These are phyloP conservation scores for Vigna hirtella DNA, from an alignment of 306 rosid genomes.

Conservation along the genomic window DNA sequence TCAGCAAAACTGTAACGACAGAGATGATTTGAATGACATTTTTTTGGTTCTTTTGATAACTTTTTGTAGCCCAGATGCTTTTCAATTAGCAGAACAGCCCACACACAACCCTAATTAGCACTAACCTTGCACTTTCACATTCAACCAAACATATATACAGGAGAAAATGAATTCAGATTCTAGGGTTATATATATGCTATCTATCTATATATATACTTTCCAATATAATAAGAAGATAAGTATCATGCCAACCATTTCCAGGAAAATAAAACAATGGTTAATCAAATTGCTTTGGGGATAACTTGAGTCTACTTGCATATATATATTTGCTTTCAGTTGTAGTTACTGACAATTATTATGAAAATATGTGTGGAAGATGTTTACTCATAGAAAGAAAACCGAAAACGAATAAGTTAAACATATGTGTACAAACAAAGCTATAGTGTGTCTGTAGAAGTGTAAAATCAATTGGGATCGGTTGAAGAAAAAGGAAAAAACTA, in stretches of 20 bases:
- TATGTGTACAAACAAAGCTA: constrained; percentile 24
- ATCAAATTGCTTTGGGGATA: constrained; percentile 40
- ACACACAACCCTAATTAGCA: constrained; percentile 3
- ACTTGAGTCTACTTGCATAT: constrained; percentile 2
- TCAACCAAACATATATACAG: constrained; percentile 2
- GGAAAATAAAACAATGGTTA: background rate
- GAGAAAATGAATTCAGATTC: constrained; percentile 20
- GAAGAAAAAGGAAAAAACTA: constrained; percentile 39
- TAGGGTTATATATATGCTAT: no score
- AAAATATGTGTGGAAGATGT: constrained; percentile 37
- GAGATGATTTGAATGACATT: constrained; percentile 13
- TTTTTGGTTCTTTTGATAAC: background rate
- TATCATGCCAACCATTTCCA: constrained; percentile 41
- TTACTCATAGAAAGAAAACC: constrained; percentile 31
- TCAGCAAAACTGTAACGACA: constrained; percentile 9
- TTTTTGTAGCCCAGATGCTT: constrained; percentile 11
- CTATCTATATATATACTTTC: constrained; percentile 7
- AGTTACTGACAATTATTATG: constrained; percentile 38
- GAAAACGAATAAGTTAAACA: constrained; percentile 33
- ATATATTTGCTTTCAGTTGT: constrained; percentile 26
- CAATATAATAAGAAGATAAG: constrained; percentile 23
- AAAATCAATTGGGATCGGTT: constrained; percentile 19
- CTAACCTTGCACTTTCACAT: constrained; percentile 29
- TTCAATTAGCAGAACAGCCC: constrained; percentile 10
- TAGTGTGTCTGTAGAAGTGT: constrained; percentile 33